A percentile compares a stretch with the other conserved stretches of the same genome.
Conservation (phyloP, 176 grass and related monocot genomes). For the Panicum miliaceum region DNA sequence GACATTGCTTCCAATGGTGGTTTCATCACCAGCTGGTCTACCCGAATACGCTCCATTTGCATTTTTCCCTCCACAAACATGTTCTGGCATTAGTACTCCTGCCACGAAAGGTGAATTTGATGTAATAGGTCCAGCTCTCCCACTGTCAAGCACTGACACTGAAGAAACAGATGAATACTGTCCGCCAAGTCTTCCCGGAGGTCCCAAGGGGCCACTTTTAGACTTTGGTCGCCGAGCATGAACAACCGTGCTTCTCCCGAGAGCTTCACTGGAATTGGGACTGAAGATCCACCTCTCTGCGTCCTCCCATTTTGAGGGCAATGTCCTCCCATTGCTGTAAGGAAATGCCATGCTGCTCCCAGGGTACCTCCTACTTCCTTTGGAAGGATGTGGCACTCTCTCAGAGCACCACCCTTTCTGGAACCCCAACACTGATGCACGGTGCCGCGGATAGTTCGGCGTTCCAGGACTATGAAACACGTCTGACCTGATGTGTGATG, state of each 20-base stretch:
- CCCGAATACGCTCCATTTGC: slow-evolving; percentile 25
- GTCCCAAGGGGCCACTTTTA: slow-evolving; percentile 88
- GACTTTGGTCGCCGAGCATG: slow-evolving; percentile 67
- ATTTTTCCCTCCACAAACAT: slow-evolving; percentile 37
- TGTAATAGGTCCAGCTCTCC: slow-evolving; percentile 54
- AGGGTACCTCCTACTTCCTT: slow-evolving; percentile 57
- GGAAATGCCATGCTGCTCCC: slow-evolving; percentile 62
- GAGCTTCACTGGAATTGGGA: slow-evolving; percentile 64
- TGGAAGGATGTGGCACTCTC: slow-evolving; percentile 67
- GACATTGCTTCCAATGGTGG: slow-evolving; percentile 22
- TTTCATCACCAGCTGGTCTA: slow-evolving; percentile 4
- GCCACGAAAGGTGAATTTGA: slow-evolving; percentile 77
- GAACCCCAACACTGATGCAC: slow-evolving; percentile 39
- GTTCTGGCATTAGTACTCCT: slow-evolving; percentile 75
- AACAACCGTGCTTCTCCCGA: slow-evolving; percentile 46
- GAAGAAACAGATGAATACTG: slow-evolving; percentile 65
- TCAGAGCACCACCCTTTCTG: slow-evolving; percentile 95
- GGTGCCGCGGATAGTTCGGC: slow-evolving; percentile 53
- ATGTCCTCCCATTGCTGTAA: slow-evolving; percentile 72
- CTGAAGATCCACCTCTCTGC: slow-evolving; percentile 98
- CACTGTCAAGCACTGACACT: slow-evolving; percentile 56
- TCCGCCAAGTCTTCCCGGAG: slow-evolving; percentile 53
- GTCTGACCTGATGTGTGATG: slow-evolving; percentile 59
- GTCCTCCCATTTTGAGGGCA: slow-evolving; percentile 99
- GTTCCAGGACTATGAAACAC: slow-evolving; percentile 81